A percentile compares a stretch with the other conserved stretches of the same genome.
Evolutionary conservation across 495 filamentous ascomycete species (phyloP).

Genomic region (Xanthoparmelia taractica): DNA sequence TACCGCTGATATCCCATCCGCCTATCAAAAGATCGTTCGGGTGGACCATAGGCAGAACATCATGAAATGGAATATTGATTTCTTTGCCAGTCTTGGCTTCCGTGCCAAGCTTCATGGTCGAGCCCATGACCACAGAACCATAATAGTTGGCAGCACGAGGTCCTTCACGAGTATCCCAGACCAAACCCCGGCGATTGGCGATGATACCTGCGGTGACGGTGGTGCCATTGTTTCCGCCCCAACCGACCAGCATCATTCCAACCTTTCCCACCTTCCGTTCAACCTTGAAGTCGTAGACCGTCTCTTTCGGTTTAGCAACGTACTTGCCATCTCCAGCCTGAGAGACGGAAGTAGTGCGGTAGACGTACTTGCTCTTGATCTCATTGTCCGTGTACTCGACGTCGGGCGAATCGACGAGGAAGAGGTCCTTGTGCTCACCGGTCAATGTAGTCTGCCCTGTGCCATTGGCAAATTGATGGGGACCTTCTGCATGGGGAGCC

Average conservation of each 20-base stretch:
- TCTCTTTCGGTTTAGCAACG: slow-evolving; percentile 80
- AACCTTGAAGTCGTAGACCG: slow-evolving; percentile 93
- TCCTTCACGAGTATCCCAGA: slow-evolving; percentile 92
- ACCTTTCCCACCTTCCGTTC: slow-evolving; percentile 88
- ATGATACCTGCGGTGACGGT: slow-evolving; percentile 97
- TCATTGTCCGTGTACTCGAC: slow-evolving; percentile 80
- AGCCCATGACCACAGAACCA: slow-evolving; percentile 92
- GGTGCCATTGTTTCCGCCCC: slow-evolving; percentile 97
- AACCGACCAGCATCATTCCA: slow-evolving; percentile 95
- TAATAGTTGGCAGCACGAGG: slow-evolving; percentile 87
- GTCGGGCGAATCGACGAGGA: slow-evolving; percentile 85
- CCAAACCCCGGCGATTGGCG: slow-evolving; percentile 78
- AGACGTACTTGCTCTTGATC: slow-evolving; percentile 93
- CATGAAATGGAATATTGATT: slow-evolving; percentile 92
- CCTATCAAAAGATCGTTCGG: slow-evolving; percentile 93
- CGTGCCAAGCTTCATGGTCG: slow-evolving; percentile 90
- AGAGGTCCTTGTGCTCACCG: slow-evolving; percentile 48
- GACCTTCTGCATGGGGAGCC: slow-evolving; percentile 86
- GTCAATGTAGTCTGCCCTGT: slow-evolving; percentile 40
- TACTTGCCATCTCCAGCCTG: slow-evolving; percentile 66
- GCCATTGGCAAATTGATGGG: slow-evolving; percentile 67
- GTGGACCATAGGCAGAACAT: slow-evolving; percentile 93
- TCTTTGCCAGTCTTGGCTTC: slow-evolving; percentile 79
- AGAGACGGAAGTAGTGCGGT: slow-evolving; percentile 81
- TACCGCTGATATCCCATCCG: slow-evolving; percentile 91